These are phyloP conservation scores for Hydnum rufescens DNA, from an alignment of 768 basidiomycete species.

Conservation along the genomic window DNA sequence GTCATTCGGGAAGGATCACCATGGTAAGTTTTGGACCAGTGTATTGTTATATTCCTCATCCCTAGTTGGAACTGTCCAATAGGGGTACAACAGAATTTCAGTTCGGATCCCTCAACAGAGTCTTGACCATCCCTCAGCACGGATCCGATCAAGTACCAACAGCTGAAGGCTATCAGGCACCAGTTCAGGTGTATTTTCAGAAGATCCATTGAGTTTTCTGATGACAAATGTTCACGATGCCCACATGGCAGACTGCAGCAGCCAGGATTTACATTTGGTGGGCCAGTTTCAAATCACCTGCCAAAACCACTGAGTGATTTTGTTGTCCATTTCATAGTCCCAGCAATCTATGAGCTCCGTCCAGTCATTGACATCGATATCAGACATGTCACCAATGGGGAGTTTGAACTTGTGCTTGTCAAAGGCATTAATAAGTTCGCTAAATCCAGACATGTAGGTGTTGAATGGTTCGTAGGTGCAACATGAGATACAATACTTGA, in stretches of 20 bases:
- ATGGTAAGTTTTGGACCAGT: no score
- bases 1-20: no score
- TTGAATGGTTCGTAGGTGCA: slow-evolving; percentile 98
- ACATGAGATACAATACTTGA: slow-evolving; percentile 92
- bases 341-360: slow-evolving; percentile 98
- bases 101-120: no score
- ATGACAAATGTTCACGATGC: slow-evolving; percentile 95
- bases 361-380: slow-evolving; percentile 99
- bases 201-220: no score
- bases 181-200: no score
- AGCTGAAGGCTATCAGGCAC: no score
- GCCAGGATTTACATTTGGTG: slow-evolving; percentile 87
- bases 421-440: slow-evolving; percentile 94
- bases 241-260: slow-evolving; percentile 92
- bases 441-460: slow-evolving; percentile 99
- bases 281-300: slow-evolving; percentile 97
- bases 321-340: slow-evolving; percentile 84
- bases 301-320: slow-evolving; percentile 99
- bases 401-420: slow-evolving; percentile 95
- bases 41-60: no score
- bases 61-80: no score
- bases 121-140: no score
- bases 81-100: no score
- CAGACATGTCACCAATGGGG: slow-evolving; percentile 97
- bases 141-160: no score